These are phyloP conservation scores for Sutorius australiensis DNA, from an alignment of 768 basidiomycete genomes.

Conservation along the genomic window DNA sequence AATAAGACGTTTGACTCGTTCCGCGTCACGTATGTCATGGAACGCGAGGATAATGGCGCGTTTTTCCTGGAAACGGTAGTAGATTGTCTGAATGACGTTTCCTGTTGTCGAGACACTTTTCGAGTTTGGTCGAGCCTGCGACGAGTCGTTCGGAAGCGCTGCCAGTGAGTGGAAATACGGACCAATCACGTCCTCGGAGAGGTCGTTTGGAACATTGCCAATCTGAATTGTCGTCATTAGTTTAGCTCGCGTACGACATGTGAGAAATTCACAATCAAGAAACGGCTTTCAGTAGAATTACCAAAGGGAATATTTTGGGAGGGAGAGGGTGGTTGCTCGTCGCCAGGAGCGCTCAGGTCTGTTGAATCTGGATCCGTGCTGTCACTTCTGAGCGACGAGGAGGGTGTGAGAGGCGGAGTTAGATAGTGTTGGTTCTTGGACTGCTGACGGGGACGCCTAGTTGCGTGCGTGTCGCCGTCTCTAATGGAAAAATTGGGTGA, in stretches of 20 bases:
- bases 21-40: constrained; percentile 55
- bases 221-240: constrained; percentile 32
- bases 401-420: constrained; percentile 70
- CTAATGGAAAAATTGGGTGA: constrained; percentile 11
- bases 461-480: constrained; percentile 16
- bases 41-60: constrained; percentile 59
- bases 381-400: constrained; percentile 48
- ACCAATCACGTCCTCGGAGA: constrained; percentile 29
- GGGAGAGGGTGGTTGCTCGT: constrained; percentile 20
- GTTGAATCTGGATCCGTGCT: constrained; percentile 32
- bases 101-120: constrained; percentile 11
- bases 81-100: constrained; percentile 52
- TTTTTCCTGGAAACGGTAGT: constrained; percentile 46
- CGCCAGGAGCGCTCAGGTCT: constrained; percentile 21
- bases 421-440: constrained; percentile 39
- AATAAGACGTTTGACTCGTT: constrained; percentile 43
- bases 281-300: constrained; percentile 27
- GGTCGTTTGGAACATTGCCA: constrained; percentile 36
- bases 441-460: constrained; percentile 19
- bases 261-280: constrained; percentile 27
- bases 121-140: constrained; percentile 3
- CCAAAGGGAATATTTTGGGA: constrained; percentile 3
- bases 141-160: constrained; percentile 10
- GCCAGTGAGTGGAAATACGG: constrained; percentile 30
- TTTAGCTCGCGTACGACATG: not conserved